A percentile compares a stretch with the other conserved stretches of the same genome.
Evolutionary conservation across 2,329 filamentous ascomycete genomes (phyloP).

Genomic region (Colletotrichum liaoningense): DNA sequence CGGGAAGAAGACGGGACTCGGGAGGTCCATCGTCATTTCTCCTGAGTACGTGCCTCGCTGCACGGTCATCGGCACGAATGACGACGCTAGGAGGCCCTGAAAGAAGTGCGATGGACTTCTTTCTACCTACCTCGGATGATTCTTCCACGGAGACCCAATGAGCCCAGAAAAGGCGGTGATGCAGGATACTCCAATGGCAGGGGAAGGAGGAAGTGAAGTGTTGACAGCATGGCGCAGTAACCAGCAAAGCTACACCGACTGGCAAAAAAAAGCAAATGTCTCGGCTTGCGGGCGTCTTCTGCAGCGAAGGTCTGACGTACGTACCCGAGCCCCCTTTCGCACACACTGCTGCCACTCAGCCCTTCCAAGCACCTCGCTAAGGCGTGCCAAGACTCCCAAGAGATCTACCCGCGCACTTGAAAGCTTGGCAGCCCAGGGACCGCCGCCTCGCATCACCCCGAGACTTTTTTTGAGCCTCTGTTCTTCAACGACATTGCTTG

Average conservation of each 20-base stretch:
- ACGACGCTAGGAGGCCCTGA: background rate
- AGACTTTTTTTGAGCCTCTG: background rate
- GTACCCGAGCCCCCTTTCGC: background rate
- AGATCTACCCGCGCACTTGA: conserved; percentile 28
- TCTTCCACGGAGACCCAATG: background rate
- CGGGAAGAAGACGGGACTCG: background rate
- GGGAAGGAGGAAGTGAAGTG: no score
- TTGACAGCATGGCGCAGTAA: background rate
- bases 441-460: background rate
- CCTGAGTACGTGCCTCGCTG: background rate
- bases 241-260: background rate
- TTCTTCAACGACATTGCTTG: background rate
- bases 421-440: conserved; percentile 26
- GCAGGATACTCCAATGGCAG: background rate
- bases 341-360: background rate
- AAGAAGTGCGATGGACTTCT: background rate
- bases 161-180: background rate
- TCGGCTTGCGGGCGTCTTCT: background rate
- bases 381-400: conserved; percentile 26
- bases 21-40: background rate
- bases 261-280: background rate
- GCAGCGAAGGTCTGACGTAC: background rate
- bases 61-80: background rate
- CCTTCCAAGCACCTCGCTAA: background rate
- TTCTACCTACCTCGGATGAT: background rate